These are phyloP conservation scores for Penicillium sp. DNA, from an alignment of 2,329 filamentous ascomycete genomes.

Conservation along the genomic window DNA sequence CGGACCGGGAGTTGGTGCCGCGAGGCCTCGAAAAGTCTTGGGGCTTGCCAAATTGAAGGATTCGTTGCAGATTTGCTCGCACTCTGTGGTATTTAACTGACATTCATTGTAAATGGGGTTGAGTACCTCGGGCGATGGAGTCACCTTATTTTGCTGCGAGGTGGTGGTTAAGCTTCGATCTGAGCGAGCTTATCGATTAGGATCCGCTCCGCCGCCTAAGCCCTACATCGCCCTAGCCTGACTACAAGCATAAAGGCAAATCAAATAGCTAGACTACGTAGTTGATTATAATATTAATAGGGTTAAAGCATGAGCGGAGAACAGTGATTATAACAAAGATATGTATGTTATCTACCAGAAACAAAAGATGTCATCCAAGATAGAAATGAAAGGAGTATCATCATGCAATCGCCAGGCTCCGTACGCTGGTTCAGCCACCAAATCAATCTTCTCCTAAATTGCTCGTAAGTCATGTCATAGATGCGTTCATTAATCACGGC, in stretches of 20 bases:
- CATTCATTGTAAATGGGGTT: not conserved
- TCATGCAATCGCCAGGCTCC: constrained; percentile 28
- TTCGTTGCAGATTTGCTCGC: not conserved
- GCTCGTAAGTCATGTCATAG: constrained; percentile 15
- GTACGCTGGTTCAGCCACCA: constrained; percentile 9
- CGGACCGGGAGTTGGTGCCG: not conserved
- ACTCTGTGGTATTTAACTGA: not conserved
- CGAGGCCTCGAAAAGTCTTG: not conserved
- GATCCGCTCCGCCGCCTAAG: not conserved
- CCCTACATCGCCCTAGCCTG: not conserved
- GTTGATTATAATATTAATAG: too few species aligned
- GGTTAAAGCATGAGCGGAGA: too few species aligned
- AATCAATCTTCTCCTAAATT: constrained; percentile 7
- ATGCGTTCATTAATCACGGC: constrained; percentile 41
- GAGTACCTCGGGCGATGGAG: not conserved
- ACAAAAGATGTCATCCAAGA: not conserved
- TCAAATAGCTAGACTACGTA: not conserved
- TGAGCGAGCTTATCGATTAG: constrained; percentile 8
- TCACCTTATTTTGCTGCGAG: not conserved
- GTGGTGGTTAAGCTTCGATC: too few species aligned
- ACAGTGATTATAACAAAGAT: too few species aligned
- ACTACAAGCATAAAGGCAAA: too few species aligned
- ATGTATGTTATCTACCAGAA: not conserved
- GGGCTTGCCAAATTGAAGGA: not conserved
- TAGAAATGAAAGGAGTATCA: constrained; percentile 9